Evolutionary conservation across 2,329 filamentous ascomycete species (phyloP), one percentile per base, ranked within the genome.

Genomic region (Aureobasidium sp.): DNA sequence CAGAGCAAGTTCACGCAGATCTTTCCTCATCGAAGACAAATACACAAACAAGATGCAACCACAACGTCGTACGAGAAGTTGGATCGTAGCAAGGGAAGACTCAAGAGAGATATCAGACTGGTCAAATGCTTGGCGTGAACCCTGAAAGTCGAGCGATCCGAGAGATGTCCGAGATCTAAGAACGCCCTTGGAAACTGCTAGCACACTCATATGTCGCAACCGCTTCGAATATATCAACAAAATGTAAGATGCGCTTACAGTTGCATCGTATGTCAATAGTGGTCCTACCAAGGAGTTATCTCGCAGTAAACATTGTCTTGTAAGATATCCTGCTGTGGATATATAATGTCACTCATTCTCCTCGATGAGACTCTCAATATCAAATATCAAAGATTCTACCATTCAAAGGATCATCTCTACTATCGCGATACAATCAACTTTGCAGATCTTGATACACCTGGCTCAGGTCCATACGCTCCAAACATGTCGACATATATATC

Each of bases 141-240:
- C 39, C 39, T 55, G 10, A 5, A 34, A 32, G 25, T 44, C 51
- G 34, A 47, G 29, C 37, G n/a, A 25, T 36, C 54, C 54, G 54
- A 58, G 42, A 29, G 54, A 58, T 58, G n/a, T 58, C 54, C 54
- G 54, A 58, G 54, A 58, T 58, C 42, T 29, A 7, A 25, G 14
- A 34, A 30, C 16, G 39, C 37, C 11, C 16, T n/a, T 45, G 30
- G 27, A 45, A 47, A 47, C 41, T 16, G 29, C 42, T 37, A 44
- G 29, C 30, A 32, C n/a, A 47, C 54, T 47, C 21, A 27, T 34
- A 14, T 29, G 42, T 58, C 54, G 16, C 47, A 25, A 47, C 42
- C 54, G 54, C 41, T 45, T 58, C 39, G 54, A 27, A 30, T 37
- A 58, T 47, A 58, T 37, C 54, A 47, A 58, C 29, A 45, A 58